Conservation (phyloP, 257 asterid genomes). For the Salvia splendens region DNA sequence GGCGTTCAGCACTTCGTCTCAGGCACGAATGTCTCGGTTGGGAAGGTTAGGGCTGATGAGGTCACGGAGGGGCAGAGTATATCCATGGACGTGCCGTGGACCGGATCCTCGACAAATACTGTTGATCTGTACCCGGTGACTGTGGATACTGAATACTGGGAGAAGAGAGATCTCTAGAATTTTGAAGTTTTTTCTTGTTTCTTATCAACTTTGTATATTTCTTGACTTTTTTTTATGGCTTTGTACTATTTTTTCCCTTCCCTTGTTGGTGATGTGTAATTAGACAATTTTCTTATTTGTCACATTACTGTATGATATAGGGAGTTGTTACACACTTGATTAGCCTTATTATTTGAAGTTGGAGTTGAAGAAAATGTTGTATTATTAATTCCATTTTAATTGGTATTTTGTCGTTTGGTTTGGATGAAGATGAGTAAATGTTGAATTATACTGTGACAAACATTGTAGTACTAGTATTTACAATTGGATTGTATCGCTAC, state of each 20-base stretch:
- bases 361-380: no score
- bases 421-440: no score
- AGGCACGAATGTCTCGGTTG: conserved; percentile 5
- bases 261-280: neutral
- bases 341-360: no score
- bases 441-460: no score
- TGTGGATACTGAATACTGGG: conserved; percentile 50
- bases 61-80: conserved; percentile 29
- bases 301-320: no score
- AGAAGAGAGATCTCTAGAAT: conserved; percentile 37
- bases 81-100: conserved; percentile 52
- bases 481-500: no score
- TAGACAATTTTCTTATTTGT: no score
- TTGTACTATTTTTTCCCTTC: no score
- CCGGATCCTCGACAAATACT: conserved; percentile 42
- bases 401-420: no score
- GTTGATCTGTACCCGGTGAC: conserved; percentile 53
- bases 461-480: neutral
- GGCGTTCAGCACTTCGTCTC: conserved; percentile 31
- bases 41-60: conserved; percentile 2
- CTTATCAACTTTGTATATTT: neutral
- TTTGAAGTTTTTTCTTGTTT: neutral
- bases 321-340: no score
- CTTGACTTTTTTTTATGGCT: neutral
- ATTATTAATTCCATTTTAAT: no score